Evolutionary conservation across 192 early-diverging fungal genomes (phyloP), one percentile per base, ranked within the genome.

Genomic region (Coemansia sp.): DNA sequence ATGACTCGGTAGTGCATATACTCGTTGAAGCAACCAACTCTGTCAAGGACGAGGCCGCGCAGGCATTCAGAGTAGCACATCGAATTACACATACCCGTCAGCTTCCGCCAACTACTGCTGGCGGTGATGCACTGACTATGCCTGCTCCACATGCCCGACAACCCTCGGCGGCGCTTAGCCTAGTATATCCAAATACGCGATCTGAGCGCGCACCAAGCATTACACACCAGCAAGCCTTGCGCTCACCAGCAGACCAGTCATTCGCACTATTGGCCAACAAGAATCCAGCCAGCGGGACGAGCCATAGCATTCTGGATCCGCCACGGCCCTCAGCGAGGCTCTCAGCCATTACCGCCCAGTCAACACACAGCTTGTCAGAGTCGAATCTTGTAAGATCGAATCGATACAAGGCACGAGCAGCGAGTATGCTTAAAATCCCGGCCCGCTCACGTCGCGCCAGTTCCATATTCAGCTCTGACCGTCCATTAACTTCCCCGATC

Each of bases 401-500:
- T 59, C 57, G 31, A 10, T 36, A 19, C 32, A 59, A 59, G 17
- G 57, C 57, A n/a, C 57, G 32, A 36, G 57, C 57, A 36, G 57
- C 32, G 12, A 59, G 57, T 59, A 59, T 59, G 57, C 57, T 59
- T 34, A 59, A 59, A 34, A 59, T 59, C 4, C 57, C 57, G 6
- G 57, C n/a, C 19, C 72, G 60, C 19, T 45, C 17, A 9, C 57
- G 66, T 38, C 32, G 64, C 29, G 53, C 42, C 25, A 48, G 23
- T 32, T 42, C 55, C 5, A 46, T 64, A 45, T 65, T 48, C n/a
- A 34, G 27, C 15, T 14, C 51, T 4, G 63, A 65, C 21, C 63
- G 57, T 3, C 57, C 70, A 2, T 31, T 72, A 14, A 66, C 63
- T 2, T 65, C 70, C 15, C 70, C 70, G 19, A 39, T 58, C 36